A percentile compares a stretch with the other conserved stretches of the same genome.
Conservation (phyloP, 805 yeast genomes). For the Danielozyma ontarioensis region DNA sequence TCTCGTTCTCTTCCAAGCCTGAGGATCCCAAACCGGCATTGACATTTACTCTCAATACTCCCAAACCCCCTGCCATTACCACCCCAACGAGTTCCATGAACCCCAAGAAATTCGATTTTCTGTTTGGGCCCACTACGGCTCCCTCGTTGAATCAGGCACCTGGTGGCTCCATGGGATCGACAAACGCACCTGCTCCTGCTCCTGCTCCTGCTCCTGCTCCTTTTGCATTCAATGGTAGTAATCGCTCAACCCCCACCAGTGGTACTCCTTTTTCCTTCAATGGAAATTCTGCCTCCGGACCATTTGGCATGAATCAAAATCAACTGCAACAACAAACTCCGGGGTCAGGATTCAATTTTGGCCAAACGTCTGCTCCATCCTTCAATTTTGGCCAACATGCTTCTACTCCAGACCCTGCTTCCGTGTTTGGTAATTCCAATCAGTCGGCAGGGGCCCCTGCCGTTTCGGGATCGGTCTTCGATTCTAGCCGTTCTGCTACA, state of each 20-base stretch:
- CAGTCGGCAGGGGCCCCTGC: not conserved
- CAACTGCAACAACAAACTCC: not conserved
- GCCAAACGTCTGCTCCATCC: conserved; percentile 2
- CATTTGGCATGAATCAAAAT: too few relatives aligned
- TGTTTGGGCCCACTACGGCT: too few relatives aligned
- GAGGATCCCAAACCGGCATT: conserved; percentile 2
- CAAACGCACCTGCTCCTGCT: not conserved
- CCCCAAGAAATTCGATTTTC: too few relatives aligned
- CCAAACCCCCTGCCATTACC: conserved; percentile 1
- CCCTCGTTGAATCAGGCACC: too few relatives aligned
- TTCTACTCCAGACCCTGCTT: conserved; percentile 29
- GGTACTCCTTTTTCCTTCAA: too few relatives aligned
- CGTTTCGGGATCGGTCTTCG: conserved; percentile 1
- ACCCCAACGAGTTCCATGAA: not conserved
- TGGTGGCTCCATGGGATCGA: too few relatives aligned
- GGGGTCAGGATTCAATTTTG: conserved; percentile 7
- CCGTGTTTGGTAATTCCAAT: conserved; percentile 22
- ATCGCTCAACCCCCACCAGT: too few relatives aligned
- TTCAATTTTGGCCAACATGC: not conserved
- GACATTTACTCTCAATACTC: too few relatives aligned
- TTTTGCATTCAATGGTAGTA: not conserved
- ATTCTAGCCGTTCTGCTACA: conserved; percentile 7
- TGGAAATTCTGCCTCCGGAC: too few relatives aligned
- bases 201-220: not conserved
- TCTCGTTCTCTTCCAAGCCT: not conserved